phyloP scores from a whole-genome alignment of 2,329 filamentous ascomycete genomes.

The Phialocephala sp. region DNA sequence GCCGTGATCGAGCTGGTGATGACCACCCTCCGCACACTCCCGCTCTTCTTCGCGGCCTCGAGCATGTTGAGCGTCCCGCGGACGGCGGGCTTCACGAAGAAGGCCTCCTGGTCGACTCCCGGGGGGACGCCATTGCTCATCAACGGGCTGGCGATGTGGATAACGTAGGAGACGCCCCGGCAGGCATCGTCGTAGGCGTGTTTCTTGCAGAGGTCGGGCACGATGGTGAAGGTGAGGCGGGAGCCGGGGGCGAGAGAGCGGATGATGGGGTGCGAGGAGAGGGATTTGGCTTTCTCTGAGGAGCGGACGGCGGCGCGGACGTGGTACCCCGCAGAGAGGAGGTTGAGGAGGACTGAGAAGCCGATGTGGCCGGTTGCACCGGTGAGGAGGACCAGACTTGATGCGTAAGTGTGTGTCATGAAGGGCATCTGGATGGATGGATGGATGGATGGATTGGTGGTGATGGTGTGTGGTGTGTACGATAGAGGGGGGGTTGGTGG shows the following conservation, averaged over 20 bases:
- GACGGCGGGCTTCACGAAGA: conserved; percentile 14
- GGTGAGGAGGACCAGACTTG: conserved; percentile 26
- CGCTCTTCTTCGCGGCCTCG: conserved; percentile 34
- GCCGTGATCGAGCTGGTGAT: conserved; percentile 16
- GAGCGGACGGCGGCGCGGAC: conserved; percentile 25
- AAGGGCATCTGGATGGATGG: neutral
- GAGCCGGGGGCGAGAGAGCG: conserved; percentile 7
- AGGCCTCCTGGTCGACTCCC: conserved; percentile 4
- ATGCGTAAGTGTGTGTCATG: conserved; percentile 9
- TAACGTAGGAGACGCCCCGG: conserved; percentile 20
- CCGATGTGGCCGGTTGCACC: conserved; percentile 35
- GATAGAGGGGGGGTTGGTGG: neutral
- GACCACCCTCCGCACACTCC: conserved; percentile 20
- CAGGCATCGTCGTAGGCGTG: conserved; percentile 25
- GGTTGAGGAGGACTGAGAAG: conserved; percentile 26
- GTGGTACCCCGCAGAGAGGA: conserved; percentile 23
- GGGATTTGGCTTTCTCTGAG: conserved; percentile 15
- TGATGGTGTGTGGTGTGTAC: too few relatives aligned
- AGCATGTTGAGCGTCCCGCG: conserved; percentile 20
- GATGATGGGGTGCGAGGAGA: conserved; percentile 17
- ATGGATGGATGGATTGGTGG: too few relatives aligned
- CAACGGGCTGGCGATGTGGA: conserved; percentile 28
- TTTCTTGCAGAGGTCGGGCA: conserved; percentile 25
- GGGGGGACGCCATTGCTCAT: conserved; percentile 2
- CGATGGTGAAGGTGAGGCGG: conserved; percentile 19